phyloP scores from a whole-genome alignment of 2,329 filamentous ascomycete species.

The Aspergillus sergii region DNA sequence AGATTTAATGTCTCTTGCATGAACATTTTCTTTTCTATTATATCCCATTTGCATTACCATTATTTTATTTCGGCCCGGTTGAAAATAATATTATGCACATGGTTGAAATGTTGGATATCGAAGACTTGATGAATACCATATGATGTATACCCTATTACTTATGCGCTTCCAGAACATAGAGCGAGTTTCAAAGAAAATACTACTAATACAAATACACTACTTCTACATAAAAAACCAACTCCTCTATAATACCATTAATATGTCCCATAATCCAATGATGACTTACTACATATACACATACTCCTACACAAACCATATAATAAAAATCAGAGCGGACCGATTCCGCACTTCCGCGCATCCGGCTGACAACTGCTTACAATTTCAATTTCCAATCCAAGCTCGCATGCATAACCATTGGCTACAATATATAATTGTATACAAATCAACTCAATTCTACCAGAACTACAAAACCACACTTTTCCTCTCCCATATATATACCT shows the following conservation, averaged over 20 bases:
- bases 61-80: constrained; percentile 5
- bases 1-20: constrained; percentile 7
- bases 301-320: not conserved
- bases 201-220: not conserved
- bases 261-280: not conserved
- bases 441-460: not conserved
- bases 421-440: constrained; percentile 5
- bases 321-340: constrained; percentile 16
- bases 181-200: not conserved
- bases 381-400: not conserved
- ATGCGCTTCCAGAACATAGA: not conserved
- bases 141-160: not conserved
- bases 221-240: no score
- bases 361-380: constrained; percentile 8
- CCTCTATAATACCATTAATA: not conserved
- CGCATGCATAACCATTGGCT: not conserved
- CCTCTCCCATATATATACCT: constrained; percentile 1
- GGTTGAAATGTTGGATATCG: not conserved
- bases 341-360: constrained; percentile 25
- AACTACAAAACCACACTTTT: not conserved
- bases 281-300: not conserved
- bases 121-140: constrained; percentile 2
- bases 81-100: not conserved
- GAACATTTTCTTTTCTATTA: not conserved
- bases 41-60: constrained; percentile 4